Conservation (phyloP, 305 asterid genomes). For the Fraxinus dipetala region DNA sequence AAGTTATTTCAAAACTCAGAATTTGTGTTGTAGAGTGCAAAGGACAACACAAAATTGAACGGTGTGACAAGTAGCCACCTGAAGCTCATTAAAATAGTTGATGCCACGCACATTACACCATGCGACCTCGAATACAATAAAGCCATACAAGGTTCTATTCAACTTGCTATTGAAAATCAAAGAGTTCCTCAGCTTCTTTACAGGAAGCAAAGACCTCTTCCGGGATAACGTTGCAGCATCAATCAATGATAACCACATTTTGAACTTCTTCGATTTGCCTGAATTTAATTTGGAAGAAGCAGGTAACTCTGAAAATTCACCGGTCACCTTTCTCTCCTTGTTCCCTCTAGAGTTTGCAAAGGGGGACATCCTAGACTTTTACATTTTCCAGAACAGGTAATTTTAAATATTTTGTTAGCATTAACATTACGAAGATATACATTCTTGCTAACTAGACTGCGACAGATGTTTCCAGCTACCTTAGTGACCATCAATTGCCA, state of each 20-base stretch:
- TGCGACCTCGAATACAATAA: constrained; percentile 70
- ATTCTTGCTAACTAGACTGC: background rate
- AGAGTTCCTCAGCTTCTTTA: constrained; percentile 62
- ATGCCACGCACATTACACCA: constrained; percentile 82
- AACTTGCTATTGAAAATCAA: constrained; percentile 54
- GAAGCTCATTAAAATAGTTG: constrained; percentile 74
- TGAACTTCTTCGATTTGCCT: constrained; percentile 31
- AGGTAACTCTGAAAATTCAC: constrained; percentile 25
- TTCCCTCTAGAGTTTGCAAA: constrained; percentile 68
- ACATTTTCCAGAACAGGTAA: constrained; percentile 20
- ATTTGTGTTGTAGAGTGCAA: background rate
- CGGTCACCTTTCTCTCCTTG: constrained; percentile 43
- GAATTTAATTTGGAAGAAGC: constrained; percentile 32
- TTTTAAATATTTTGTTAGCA: background rate
- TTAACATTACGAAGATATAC: background rate
- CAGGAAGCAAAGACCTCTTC: constrained; percentile 63
- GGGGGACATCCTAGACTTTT: constrained; percentile 80
- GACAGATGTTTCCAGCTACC: constrained; percentile 37
- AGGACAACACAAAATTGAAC: background rate
- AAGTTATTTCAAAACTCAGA: background rate
- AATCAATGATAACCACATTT: constrained; percentile 55
- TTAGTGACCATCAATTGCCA: constrained; percentile 94
- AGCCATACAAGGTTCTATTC: constrained; percentile 69
- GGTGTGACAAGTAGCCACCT: constrained; percentile 38
- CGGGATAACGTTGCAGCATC: constrained; percentile 53